These are phyloP conservation scores for Pyricularia sp. DNA, from an alignment of 2,329 filamentous ascomycete genomes.

Conservation along the genomic window DNA sequence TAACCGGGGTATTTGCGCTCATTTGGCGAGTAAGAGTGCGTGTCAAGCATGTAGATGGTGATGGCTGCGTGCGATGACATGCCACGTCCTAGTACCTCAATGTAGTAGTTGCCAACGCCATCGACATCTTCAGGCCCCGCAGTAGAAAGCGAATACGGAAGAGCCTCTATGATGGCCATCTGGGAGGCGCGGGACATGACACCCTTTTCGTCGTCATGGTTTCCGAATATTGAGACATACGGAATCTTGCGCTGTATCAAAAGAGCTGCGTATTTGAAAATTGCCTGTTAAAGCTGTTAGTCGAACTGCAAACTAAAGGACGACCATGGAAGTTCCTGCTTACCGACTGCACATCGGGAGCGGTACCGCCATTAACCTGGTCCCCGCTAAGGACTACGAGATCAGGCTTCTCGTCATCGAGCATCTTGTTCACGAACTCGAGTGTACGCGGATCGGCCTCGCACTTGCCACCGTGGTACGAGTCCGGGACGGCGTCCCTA, in stretches of 20 bases:
- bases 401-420: constrained; percentile 91
- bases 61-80: constrained; percentile 78
- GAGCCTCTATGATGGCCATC: constrained; percentile 76
- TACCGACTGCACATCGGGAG: constrained; percentile 81
- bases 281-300: constrained; percentile 43
- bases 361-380: constrained; percentile 88
- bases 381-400: constrained; percentile 88
- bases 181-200: constrained; percentile 66
- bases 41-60: constrained; percentile 91
- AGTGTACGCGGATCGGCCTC: constrained; percentile 87
- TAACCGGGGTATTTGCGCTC: constrained; percentile 85
- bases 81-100: constrained; percentile 79
- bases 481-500: constrained; percentile 73
- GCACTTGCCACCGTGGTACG: constrained; percentile 65
- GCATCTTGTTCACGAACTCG: constrained; percentile 73
- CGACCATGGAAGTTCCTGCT: constrained; percentile 16
- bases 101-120: constrained; percentile 88
- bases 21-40: constrained; percentile 84
- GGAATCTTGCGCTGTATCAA: constrained; percentile 83
- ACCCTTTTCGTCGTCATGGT: constrained; percentile 83
- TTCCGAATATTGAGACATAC: constrained; percentile 88
- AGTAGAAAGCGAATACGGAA: constrained; percentile 83
- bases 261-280: constrained; percentile 85
- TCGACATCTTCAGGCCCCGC: constrained; percentile 77
- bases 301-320: not conserved